Conservation (phyloP, 331 rosid genomes). For the Pyracantha coccinea region DNA sequence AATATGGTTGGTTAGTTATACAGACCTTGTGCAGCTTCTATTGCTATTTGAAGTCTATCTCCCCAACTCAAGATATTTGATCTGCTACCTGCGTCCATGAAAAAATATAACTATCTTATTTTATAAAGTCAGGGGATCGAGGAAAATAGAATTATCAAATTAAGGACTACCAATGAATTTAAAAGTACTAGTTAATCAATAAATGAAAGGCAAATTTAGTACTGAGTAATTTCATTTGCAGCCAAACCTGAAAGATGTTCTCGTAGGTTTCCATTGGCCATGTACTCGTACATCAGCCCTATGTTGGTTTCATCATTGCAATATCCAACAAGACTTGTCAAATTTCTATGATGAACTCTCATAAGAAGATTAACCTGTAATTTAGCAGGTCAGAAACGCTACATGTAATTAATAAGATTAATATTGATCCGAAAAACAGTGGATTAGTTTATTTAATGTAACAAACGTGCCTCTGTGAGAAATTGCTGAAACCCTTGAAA, state of each 20-base stretch:
- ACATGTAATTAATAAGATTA: no score
- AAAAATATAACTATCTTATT: no score
- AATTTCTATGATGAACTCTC: conserved; percentile 34
- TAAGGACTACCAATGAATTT: no score
- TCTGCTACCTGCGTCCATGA: no score
- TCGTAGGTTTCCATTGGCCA: conserved; percentile 40
- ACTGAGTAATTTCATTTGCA: neutral
- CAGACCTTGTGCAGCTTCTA: neutral
- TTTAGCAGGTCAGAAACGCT: no score
- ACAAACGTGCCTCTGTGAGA: conserved; percentile 24
- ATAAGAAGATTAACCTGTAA: conserved; percentile 30
- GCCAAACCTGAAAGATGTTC: conserved; percentile 35
- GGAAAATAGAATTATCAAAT: no score
- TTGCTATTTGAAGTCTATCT: neutral
- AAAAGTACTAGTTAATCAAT: neutral
- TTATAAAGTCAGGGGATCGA: no score
- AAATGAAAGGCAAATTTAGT: neutral
- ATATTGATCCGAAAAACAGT: neutral
- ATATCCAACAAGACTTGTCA: conserved; percentile 30
- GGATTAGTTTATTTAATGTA: no score
- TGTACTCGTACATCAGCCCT: conserved; percentile 47
- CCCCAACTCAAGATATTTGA: neutral
- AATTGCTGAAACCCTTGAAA: conserved; percentile 19
- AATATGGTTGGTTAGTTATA: neutral
- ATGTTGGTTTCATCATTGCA: conserved; percentile 35